These are phyloP conservation scores for Talaromyces stipitatus DNA, from an alignment of 495 filamentous ascomycete species.

Conservation along the genomic window DNA sequence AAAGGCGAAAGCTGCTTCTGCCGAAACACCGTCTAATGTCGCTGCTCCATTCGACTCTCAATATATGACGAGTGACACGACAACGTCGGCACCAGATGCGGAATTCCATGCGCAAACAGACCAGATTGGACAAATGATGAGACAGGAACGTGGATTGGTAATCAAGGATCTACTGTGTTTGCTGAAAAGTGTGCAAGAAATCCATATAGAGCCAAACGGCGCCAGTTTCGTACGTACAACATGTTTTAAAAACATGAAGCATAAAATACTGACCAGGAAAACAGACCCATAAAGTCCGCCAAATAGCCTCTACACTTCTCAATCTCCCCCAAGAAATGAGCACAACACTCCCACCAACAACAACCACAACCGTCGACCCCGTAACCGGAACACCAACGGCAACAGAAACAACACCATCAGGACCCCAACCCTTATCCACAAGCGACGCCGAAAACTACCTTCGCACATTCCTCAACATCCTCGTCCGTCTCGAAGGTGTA, in stretches of 20 bases:
- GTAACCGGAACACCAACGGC: background rate
- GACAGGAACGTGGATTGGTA: conserved; percentile 61
- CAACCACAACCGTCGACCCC: conserved; percentile 17
- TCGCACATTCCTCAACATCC: conserved; percentile 56
- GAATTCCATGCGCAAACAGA: conserved; percentile 32
- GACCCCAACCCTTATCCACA: conserved; percentile 26
- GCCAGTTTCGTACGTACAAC: conserved; percentile 52
- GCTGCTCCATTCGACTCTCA: too few relatives aligned
- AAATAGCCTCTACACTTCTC: conserved; percentile 68
- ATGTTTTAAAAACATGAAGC: background rate
- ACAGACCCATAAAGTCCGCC: conserved; percentile 59
- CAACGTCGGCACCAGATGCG: conserved; percentile 12
- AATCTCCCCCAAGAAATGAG: conserved; percentile 45
- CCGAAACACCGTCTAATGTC: background rate
- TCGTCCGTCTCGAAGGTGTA: conserved; percentile 58
- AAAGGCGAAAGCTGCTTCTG: background rate
- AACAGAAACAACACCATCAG: conserved; percentile 10
- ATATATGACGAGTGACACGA: background rate
- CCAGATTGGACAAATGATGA: conserved; percentile 47
- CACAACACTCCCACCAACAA: conserved; percentile 43
- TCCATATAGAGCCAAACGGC: conserved; percentile 77
- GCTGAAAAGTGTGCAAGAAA: conserved; percentile 61
- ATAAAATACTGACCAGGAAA: conserved; percentile 3
- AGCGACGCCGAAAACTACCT: conserved; percentile 57
- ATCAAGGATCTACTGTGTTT: conserved; percentile 67